Evolutionary conservation across 2,329 filamentous ascomycete species (phyloP), one percentile per base, ranked within the genome.

Genomic region (Aureobasidium sp.): DNA sequence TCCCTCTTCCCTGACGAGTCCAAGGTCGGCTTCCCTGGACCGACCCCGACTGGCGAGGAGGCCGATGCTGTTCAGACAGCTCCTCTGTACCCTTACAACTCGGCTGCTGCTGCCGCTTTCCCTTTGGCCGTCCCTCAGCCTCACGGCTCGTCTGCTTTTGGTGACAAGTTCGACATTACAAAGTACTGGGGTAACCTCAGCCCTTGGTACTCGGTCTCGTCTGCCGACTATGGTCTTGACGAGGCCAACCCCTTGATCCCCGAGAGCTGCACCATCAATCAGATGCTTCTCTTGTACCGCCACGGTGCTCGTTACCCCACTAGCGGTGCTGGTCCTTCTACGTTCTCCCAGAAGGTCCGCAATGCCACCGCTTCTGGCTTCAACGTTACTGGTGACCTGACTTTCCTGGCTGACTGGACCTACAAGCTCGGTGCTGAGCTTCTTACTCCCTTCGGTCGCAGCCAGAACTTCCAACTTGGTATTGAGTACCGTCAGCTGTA

Each of bases 271-370:
- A 55, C 52, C 51, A 62, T 62, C 39, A 58, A 55, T 10, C 53
- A 56, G 44, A 56, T 57, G 44, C 32, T 56, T 10, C 29, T 56
- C 20, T 20, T 62, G 20, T 62, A 55, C 52, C 61, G 61, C n/a
- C 61, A 62, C 36, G 61, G 61, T 50, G 61, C 61, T 27, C 61
- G 61, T 27, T 62, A 56, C 42, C 61, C 61, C 15, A 62, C 61
- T 15, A 62, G 57, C 27, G 57, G 57, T n/a, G 44, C 57, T 34
- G 57, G 57, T 20, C 57, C 57, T 23, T 60, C 57, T 4, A 50
- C 57, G 3, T 60, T 60, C 26, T 23, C 57, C 5, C 44, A 50
- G 13, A 60, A 60, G 23, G 46, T 60, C 10, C 44, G 17, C 34
- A 60, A 60, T 23, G 57, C 57, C 26, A 60, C 57, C 15, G 32